These are phyloP conservation scores for Globisporangium alternatum DNA, from an alignment of 352 stramenopile genomes.

Conservation along the genomic window DNA sequence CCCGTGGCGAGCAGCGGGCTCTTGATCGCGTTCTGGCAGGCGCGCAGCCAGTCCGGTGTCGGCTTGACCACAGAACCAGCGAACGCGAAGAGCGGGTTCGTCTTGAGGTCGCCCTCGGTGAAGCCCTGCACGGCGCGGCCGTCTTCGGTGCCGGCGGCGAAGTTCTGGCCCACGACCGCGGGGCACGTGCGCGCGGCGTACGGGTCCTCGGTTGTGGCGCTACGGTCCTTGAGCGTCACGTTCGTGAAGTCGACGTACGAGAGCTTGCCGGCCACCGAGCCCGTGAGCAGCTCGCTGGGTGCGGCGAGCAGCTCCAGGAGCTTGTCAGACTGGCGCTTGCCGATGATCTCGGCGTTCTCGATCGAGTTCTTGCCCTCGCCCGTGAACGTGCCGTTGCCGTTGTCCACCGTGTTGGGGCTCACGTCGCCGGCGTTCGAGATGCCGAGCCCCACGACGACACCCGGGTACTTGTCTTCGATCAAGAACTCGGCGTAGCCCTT, in stretches of 20 bases:
- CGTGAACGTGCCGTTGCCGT: constrained; percentile 41
- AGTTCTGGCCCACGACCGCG: constrained; percentile 44
- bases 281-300: constrained; percentile 21
- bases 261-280: constrained; percentile 24
- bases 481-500: constrained; percentile 57
- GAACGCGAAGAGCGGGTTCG: constrained; percentile 27
- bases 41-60: constrained; percentile 42
- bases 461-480: constrained; percentile 27
- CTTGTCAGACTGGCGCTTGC: constrained; percentile 32
- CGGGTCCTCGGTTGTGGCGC: constrained; percentile 17
- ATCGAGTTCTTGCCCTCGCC: constrained; percentile 27
- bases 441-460: constrained; percentile 28
- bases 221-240: constrained; percentile 20
- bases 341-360: constrained; percentile 42
- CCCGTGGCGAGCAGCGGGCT: constrained; percentile 39
- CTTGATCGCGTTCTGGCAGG: constrained; percentile 38
- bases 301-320: constrained; percentile 24
- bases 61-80: constrained; percentile 25
- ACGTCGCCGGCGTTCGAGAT: constrained; percentile 45
- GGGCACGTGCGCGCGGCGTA: constrained; percentile 41
- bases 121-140: constrained; percentile 32
- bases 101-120: constrained; percentile 30
- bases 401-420: constrained; percentile 43
- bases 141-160: constrained; percentile 43
- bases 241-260: constrained; percentile 52